Evolutionary conservation across 1,284 basidiomycete species (phyloP), one percentile per base, ranked within the genome.

Genomic region (Anthracocystis walkeri): DNA sequence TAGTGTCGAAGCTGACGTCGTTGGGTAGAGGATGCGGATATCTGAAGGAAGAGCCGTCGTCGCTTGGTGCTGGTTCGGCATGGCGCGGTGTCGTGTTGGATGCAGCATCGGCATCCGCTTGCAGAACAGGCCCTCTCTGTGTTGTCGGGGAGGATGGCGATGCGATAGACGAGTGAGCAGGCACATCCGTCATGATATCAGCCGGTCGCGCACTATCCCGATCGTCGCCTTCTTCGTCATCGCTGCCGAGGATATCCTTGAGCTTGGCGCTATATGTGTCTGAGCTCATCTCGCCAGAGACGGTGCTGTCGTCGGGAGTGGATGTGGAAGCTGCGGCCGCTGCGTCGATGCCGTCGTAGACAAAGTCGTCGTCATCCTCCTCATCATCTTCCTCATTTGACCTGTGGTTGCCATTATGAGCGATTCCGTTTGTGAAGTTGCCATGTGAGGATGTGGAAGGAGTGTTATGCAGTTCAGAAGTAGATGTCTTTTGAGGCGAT

Each of bases 321-420:
- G 42, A 50, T 3, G 50, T 45, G 23, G 48, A 61, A 35, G 21
- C 44, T 18, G 44, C 61, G 4, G 27, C 55, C 44, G 46, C 33
- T 5, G 49, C 55, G 23, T 93, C 92, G 33, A 89, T 87, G 18
- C 92, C 92, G 23, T 88, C 87, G 79, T 93, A 93, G 45, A 92
- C 74, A 77, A 93, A 93, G 1, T 87, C 89, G 48, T 89, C 90
- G 10, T 90, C 90, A 8, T 88, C 88, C 2, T 83, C 84, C 20
- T 87, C 87, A 3, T 86, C 87, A 14, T 54, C 25, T 1, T 58
- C 14, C 14, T 35, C 50, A 14, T 33, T 12, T 33, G 14, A 8
- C 35, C 25, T 25, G 14, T 38, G 55, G 8, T 16, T 48, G 5
- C 23, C 45, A 18, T 38, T 40, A 16, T 20, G 25, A 20, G 33